Conservation (phyloP, 805 yeast species). For the Phaffomyces opuntiae region DNA sequence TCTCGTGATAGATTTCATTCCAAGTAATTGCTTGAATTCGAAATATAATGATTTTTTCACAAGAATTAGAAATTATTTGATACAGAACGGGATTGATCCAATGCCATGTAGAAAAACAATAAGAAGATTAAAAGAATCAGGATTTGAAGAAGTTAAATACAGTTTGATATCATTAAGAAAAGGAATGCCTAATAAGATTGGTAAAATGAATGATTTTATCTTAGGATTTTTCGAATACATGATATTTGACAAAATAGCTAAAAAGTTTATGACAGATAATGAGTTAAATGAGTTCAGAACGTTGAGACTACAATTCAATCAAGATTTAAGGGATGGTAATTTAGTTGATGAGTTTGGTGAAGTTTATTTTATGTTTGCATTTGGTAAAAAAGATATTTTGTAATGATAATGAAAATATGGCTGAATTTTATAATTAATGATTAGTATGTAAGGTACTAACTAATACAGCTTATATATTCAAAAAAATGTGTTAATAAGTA, state of each 20-base stretch:
- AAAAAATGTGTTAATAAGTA: too few relatives aligned
- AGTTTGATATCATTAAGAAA: conserved; percentile 16
- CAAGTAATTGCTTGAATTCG: conserved; percentile 15
- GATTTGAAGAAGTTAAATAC: conserved; percentile 16
- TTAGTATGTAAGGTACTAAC: too few relatives aligned
- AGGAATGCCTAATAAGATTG: conserved; percentile 18
- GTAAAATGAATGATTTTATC: conserved; percentile 18
- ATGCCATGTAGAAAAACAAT: conserved; percentile 18
- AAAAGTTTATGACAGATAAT: conserved; percentile 7
- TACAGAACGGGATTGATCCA: conserved; percentile 18
- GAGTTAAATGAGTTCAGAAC: conserved; percentile 13
- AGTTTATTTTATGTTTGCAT: conserved; percentile 17
- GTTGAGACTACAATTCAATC: conserved; percentile 16
- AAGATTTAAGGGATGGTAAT: conserved; percentile 13
- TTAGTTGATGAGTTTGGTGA: conserved; percentile 19
- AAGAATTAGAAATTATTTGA: conserved; percentile 7
- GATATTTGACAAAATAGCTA: conserved; percentile 14
- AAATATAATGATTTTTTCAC: conserved; percentile 10
- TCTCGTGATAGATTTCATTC: conserved; percentile 16
- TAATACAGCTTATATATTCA: too few relatives aligned
- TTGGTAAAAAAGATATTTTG: conserved; percentile 11
- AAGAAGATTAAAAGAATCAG: conserved; percentile 15
- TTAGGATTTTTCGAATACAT: conserved; percentile 16
- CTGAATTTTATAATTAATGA: too few relatives aligned
- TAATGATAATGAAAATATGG: neutral